Conservation (phyloP, 140 eudicot species). For the Oenanthe javanica region DNA sequence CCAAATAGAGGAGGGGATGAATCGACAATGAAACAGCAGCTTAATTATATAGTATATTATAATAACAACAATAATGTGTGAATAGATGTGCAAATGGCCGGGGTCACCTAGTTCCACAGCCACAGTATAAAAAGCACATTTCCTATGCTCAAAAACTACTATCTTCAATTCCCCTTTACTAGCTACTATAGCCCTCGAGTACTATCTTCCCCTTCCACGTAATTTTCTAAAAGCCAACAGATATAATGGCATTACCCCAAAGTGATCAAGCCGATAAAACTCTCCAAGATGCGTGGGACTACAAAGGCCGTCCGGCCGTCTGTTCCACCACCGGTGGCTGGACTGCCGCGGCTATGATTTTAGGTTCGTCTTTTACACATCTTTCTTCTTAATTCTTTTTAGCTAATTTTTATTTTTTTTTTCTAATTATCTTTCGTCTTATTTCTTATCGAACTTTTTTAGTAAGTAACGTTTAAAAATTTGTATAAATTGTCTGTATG, state of each 20-base stretch:
- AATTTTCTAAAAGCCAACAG: not conserved
- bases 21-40: not conserved
- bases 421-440: no score
- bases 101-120: not conserved
- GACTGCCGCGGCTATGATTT: conserved; percentile 76
- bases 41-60: not conserved
- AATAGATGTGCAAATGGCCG: not conserved
- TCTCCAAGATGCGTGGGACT: conserved; percentile 84
- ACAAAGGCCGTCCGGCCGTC: conserved; percentile 58
- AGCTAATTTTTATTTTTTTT: no score
- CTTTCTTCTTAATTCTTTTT: not conserved
- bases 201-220: not conserved
- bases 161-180: no score
- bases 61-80: not conserved
- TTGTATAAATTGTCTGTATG: not conserved
- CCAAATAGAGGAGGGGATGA: not conserved
- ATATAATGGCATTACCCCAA: not conserved
- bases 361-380: conserved; percentile 30
- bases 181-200: not conserved
- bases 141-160: not conserved
- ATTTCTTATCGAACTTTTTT: not conserved
- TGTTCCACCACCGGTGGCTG: conserved; percentile 79
- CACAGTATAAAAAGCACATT: not conserved
- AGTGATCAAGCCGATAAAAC: conserved; percentile 20
- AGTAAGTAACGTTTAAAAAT: not conserved